A percentile compares a stretch with the other conserved stretches of the same genome.
phyloP scores from a whole-genome alignment of 139 green algal genomes.

The Closterium sp. region DNA sequence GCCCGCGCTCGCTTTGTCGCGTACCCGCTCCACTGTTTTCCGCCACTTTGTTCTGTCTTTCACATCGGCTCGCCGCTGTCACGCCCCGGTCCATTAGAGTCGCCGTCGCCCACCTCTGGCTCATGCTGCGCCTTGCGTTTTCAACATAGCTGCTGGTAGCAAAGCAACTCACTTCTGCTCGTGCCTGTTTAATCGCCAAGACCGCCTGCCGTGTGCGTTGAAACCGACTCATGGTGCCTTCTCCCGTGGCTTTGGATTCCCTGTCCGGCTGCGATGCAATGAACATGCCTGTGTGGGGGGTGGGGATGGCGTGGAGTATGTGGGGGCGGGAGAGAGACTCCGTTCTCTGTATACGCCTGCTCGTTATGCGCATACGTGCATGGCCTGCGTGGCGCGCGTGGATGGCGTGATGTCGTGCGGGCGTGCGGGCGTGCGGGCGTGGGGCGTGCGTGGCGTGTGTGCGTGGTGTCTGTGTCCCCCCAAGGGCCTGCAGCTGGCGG shows the following conservation, averaged over 20 bases:
- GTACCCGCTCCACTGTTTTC: neutral
- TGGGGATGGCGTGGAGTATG: too few relatives aligned
- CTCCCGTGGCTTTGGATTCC: too few relatives aligned
- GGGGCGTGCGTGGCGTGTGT: neutral
- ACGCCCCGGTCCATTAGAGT: too few relatives aligned
- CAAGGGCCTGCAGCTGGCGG: slow-evolving; percentile 7
- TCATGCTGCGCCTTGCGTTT: too few relatives aligned
- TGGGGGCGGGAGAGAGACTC: too few relatives aligned
- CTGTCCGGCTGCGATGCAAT: too few relatives aligned
- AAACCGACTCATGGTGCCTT: too few relatives aligned
- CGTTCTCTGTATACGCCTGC: neutral
- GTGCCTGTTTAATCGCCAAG: too few relatives aligned
- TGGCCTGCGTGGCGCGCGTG: neutral
- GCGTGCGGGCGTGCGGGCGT: neutral
- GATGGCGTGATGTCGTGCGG: neutral
- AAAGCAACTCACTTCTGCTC: too few relatives aligned
- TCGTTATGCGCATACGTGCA: neutral
- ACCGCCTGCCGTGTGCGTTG: too few relatives aligned
- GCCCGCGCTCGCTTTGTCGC: neutral
- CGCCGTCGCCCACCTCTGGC: too few relatives aligned
- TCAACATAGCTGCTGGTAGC: too few relatives aligned
- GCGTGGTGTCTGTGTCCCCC: neutral
- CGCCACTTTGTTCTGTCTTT: neutral
- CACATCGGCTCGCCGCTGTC: neutral
- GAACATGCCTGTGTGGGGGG: neutral